Conservation (phyloP, 805 yeast genomes). For the Candida suzukii region DNA sequence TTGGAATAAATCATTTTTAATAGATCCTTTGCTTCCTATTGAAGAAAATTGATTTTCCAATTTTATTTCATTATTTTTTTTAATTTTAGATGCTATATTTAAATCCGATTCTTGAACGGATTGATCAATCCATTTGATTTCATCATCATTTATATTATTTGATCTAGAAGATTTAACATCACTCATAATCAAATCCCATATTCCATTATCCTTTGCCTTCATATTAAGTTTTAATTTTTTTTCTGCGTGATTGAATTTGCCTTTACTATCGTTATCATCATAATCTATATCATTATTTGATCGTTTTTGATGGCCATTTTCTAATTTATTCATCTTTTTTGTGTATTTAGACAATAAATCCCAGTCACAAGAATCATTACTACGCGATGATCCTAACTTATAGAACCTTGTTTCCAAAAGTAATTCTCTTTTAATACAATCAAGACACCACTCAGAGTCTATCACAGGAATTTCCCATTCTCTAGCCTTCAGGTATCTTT, state of each 20-base stretch:
- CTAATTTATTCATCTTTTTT: neutral
- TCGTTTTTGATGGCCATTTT: neutral
- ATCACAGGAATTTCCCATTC: slow-evolving; percentile 50
- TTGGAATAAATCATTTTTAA: slow-evolving; percentile 4
- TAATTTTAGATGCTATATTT: neutral
- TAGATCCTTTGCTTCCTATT: slow-evolving; percentile 8
- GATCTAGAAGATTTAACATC: slow-evolving; percentile 8
- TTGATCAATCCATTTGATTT: slow-evolving; percentile 4
- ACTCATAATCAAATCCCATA: slow-evolving; percentile 21
- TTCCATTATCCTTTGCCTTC: slow-evolving; percentile 11
- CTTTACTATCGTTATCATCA: neutral
- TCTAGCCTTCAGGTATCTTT: slow-evolving; percentile 42
- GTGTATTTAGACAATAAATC: slow-evolving; percentile 12
- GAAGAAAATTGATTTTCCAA: neutral
- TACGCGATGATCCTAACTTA: slow-evolving; percentile 19
- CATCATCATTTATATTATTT: slow-evolving; percentile 2
- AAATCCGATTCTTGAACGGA: neutral
- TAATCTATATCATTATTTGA: slow-evolving; percentile 4
- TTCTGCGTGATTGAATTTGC: slow-evolving; percentile 4
- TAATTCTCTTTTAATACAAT: slow-evolving; percentile 38
- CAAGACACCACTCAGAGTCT: slow-evolving; percentile 47
- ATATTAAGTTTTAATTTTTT: slow-evolving; percentile 17
- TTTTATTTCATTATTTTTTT: neutral
- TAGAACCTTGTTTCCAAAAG: slow-evolving; percentile 34
- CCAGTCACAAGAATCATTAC: slow-evolving; percentile 34